phyloP scores from a whole-genome alignment of 306 rosid species.

The Malus fusca region DNA sequence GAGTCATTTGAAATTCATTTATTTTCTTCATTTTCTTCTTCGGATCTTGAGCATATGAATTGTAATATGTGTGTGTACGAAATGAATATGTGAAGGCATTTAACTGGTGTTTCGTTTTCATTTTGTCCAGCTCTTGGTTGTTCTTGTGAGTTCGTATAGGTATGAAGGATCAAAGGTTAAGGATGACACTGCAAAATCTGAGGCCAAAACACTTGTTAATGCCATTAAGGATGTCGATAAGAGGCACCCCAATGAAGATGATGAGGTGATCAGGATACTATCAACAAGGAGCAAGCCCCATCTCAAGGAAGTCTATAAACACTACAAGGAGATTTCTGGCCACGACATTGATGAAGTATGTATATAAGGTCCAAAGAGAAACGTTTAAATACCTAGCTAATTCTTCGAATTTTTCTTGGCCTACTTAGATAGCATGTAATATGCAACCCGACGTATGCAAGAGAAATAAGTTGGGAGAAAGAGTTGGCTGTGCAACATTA shows the following conservation, averaged over 20 bases:
- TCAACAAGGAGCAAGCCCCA: conserved; percentile 78
- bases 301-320: conserved; percentile 48
- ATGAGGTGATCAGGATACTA: conserved; percentile 61
- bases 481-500: neutral
- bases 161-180: conserved; percentile 76
- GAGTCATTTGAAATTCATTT: neutral
- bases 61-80: neutral
- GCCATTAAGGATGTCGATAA: conserved; percentile 45
- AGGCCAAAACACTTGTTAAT: conserved; percentile 45
- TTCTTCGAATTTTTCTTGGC: neutral
- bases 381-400: neutral
- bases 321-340: conserved; percentile 56
- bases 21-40: neutral
- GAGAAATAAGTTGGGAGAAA: neutral
- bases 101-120: neutral
- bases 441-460: neutral
- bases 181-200: conserved; percentile 58
- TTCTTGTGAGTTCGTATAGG: conserved; percentile 79
- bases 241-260: conserved; percentile 45
- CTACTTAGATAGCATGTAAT: neutral
- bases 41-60: too few species aligned
- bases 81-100: neutral
- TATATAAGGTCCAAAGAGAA: neutral
- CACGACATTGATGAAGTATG: conserved; percentile 73
- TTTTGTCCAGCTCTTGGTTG: conserved; percentile 62